Evolutionary conservation across 225 moss, liverwort and hornwort genomes (phyloP).

Genomic region (Bryum argenteum): DNA sequence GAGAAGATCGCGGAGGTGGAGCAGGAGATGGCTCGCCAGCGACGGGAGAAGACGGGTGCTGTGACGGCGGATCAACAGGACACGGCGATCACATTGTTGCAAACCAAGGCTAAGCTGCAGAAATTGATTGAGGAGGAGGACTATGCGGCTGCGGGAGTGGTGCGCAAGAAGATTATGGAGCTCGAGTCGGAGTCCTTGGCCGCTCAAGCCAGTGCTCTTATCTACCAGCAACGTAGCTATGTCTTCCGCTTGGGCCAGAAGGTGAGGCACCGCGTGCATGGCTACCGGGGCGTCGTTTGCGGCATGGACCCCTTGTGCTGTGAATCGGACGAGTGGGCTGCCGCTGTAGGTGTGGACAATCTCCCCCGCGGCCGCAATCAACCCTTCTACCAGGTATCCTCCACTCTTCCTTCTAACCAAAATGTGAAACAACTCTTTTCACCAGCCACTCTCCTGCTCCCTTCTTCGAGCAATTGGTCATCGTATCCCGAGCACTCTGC

Average conservation of each 20-base stretch:
- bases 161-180: constrained; percentile 72
- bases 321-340: constrained; percentile 71
- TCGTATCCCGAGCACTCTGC: too few species aligned
- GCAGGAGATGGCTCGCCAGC: constrained; percentile 74
- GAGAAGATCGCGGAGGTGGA: constrained; percentile 97
- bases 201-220: constrained; percentile 80
- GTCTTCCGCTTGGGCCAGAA: constrained; percentile 82
- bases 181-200: constrained; percentile 84
- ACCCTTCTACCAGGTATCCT: constrained; percentile 89
- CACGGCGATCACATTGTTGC: constrained; percentile 75
- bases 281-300: constrained; percentile 86
- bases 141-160: constrained; percentile 70
- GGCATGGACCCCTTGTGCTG: constrained; percentile 96
- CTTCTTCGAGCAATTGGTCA: too few species aligned
- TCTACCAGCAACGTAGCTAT: constrained; percentile 71
- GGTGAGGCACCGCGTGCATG: constrained; percentile 70
- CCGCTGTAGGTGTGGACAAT: constrained; percentile 57
- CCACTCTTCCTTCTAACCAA: background rate
- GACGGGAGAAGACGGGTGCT: constrained; percentile 78
- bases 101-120: constrained; percentile 82
- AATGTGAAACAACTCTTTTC: too few species aligned
- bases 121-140: constrained; percentile 78
- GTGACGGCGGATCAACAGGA: constrained; percentile 72
- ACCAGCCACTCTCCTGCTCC: too few species aligned
- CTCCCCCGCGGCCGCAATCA: constrained; percentile 75